A percentile compares a stretch with the other conserved stretches of the same genome.
These are phyloP conservation scores for Rhynchospora breviuscula DNA, from an alignment of 176 grass and related monocot species.

Conservation along the genomic window DNA sequence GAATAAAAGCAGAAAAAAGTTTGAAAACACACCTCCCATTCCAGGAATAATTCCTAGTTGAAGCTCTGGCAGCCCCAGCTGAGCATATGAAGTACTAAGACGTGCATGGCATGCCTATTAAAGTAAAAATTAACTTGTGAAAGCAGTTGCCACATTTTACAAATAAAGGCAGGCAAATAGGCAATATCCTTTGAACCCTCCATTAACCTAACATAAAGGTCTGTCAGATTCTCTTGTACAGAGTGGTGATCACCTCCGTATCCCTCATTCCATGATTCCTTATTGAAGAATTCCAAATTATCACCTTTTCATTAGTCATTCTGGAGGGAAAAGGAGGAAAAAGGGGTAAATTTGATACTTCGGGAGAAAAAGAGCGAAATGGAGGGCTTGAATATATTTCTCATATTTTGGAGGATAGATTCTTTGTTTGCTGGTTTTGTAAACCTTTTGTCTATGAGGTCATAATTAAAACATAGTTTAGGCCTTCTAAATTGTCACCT, in stretches of 20 bases:
- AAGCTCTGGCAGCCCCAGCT: conserved; percentile 80
- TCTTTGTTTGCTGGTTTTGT: neutral
- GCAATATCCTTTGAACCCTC: neutral
- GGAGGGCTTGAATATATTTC: neutral
- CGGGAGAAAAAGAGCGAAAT: neutral
- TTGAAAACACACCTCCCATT: conserved; percentile 65
- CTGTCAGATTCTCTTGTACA: neutral
- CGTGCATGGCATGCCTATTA: conserved; percentile 72
- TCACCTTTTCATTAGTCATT: neutral
- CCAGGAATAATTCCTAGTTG: conserved; percentile 82
- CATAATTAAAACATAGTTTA: neutral
- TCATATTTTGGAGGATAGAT: neutral
- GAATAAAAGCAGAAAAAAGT: neutral
- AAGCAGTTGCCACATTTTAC: neutral
- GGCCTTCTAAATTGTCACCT: neutral
- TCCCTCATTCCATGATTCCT: neutral
- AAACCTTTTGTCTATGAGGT: neutral
- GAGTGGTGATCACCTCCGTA: neutral
- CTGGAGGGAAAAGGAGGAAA: neutral
- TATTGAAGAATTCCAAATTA: neutral
- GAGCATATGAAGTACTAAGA: conserved; percentile 61
- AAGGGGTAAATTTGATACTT: neutral
- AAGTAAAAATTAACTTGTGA: conserved; percentile 1
- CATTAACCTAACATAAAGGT: neutral
- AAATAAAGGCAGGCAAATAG: neutral